Base-by-base conservation (phyloP, 306 rosid genomes). In the Astragalus glycyphyllos region DNA sequence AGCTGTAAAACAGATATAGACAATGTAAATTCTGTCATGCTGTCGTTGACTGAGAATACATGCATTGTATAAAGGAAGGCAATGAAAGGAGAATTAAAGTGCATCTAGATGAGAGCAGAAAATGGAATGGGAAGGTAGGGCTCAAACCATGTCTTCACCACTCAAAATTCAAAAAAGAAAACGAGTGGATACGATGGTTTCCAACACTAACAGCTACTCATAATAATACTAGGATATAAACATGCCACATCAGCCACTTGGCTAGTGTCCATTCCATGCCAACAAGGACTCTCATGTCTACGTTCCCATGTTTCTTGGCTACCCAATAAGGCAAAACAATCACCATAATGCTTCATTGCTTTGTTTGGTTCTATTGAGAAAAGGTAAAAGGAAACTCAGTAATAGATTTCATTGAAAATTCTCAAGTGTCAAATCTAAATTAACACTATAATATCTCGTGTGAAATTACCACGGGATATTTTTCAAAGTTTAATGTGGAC, bases 31-130 rank as follows among this genome's bases (percentile, higher is more conserved):
- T 1, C 11, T 20, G 17, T 63, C 7, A 11, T 11, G 11, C 6
- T 63, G 69, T 63, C 69, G 69, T 7, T 63, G 69, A 63, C 38
- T 26, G 7, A 11, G 37, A 11, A 8, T 63, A 42, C 51, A 63
- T 42, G 11, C 69, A 42, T 42, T 41, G 20, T 10, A 42, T 42
- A 11, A 2, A 42, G 12, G 38, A 62, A 41, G 12, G 69, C 3
- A 17, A 63, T 62, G 68, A 42, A 11, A 42, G 9, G 6, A 17
- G 50, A 20, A 41, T 62, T 62, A 62, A 61, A 62, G 53, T 62
- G 17, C 68, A 61, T 61, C n/a, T 50, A 9, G 51, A 61, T 61
- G 68, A 9, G 51, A 41, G 31, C 37, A 32, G 49, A 61, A 60
- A 40, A 6, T 17, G 37, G 37, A 42, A 42, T 41, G 23, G 68